phyloP scores from a whole-genome alignment of 164 flowering plant genomes.

The Protea cynaroides region DNA sequence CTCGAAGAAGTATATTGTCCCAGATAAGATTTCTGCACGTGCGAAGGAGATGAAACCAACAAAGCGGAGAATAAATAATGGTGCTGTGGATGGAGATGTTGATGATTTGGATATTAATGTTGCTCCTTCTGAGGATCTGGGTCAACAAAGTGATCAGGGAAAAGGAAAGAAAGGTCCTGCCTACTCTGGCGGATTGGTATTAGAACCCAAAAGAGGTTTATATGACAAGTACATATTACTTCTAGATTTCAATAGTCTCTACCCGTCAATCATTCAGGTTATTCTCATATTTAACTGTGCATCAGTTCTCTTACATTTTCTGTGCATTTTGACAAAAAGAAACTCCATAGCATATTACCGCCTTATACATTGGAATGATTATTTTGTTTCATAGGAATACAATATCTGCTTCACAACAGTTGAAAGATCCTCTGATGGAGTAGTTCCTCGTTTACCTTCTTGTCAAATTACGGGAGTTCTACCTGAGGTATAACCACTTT shows the following conservation, averaged over 20 bases:
- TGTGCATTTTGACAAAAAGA: neutral
- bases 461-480: slow-evolving; percentile 61
- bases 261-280: slow-evolving; percentile 99
- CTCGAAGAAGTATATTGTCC: slow-evolving; percentile 84
- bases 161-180: slow-evolving; percentile 87
- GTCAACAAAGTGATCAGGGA: slow-evolving; percentile 26
- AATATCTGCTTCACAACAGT: slow-evolving; percentile 98
- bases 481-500: slow-evolving; percentile 70
- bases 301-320: neutral
- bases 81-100: slow-evolving; percentile 34
- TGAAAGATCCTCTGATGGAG: slow-evolving; percentile 69
- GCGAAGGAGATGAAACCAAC: slow-evolving; percentile 43
- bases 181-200: slow-evolving; percentile 91
- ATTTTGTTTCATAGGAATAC: slow-evolving; percentile 58
- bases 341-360: neutral
- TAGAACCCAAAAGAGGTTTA: slow-evolving; percentile 94
- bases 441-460: slow-evolving; percentile 63
- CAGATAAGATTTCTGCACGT: slow-evolving; percentile 67
- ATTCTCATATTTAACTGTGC: slow-evolving; percentile 3
- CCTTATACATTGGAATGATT: neutral
- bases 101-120: slow-evolving; percentile 41
- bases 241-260: slow-evolving; percentile 97
- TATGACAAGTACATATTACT: slow-evolving; percentile 96
- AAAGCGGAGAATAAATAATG: slow-evolving; percentile 47
- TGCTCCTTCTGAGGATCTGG: slow-evolving; percentile 34